A percentile compares a stretch with the other conserved stretches of the same genome.
Evolutionary conservation across 768 basidiomycete genomes (phyloP).

Genomic region (Lyophyllum decastes): DNA sequence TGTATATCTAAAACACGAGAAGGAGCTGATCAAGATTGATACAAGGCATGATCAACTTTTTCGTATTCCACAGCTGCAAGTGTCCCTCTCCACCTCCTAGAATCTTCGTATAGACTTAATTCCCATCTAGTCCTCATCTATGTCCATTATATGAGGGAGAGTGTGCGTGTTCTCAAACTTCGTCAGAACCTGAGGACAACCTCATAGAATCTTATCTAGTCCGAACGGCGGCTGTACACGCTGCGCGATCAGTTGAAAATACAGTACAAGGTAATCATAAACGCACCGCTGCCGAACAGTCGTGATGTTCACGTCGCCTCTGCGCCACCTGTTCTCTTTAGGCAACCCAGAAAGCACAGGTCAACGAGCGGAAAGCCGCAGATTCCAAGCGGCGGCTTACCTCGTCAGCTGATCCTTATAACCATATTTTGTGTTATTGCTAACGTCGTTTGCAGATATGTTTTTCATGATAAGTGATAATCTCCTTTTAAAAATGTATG

Average conservation of each 20-base stretch:
- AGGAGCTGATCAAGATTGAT: neutral
- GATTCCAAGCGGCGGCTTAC: slow-evolving; percentile 84
- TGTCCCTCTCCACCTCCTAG: slow-evolving; percentile 1
- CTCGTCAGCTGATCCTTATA: slow-evolving; percentile 50
- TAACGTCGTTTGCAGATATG: slow-evolving; percentile 46
- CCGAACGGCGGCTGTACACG: slow-evolving; percentile 67
- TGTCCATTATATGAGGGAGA: slow-evolving; percentile 68
- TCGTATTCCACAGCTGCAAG: slow-evolving; percentile 72
- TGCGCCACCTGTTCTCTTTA: slow-evolving; percentile 31
- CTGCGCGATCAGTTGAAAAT: slow-evolving; percentile 76
- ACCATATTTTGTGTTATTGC: neutral
- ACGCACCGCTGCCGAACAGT: neutral
- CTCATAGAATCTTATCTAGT: slow-evolving; percentile 42
- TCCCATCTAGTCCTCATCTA: slow-evolving; percentile 65
- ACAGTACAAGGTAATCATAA: slow-evolving; percentile 51
- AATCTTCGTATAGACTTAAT: slow-evolving; percentile 13
- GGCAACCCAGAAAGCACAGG: slow-evolving; percentile 74
- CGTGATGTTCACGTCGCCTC: slow-evolving; percentile 25
- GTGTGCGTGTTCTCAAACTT: slow-evolving; percentile 34
- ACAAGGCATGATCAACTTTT: slow-evolving; percentile 66
- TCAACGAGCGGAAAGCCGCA: slow-evolving; percentile 72
- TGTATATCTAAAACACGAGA: neutral
- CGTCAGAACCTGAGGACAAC: neutral
- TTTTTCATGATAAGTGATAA: slow-evolving; percentile 71
- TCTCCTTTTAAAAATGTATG: neutral